Base-by-base conservation (phyloP, 257 asterid genomes). In the Nicotiana knightiana region DNA sequence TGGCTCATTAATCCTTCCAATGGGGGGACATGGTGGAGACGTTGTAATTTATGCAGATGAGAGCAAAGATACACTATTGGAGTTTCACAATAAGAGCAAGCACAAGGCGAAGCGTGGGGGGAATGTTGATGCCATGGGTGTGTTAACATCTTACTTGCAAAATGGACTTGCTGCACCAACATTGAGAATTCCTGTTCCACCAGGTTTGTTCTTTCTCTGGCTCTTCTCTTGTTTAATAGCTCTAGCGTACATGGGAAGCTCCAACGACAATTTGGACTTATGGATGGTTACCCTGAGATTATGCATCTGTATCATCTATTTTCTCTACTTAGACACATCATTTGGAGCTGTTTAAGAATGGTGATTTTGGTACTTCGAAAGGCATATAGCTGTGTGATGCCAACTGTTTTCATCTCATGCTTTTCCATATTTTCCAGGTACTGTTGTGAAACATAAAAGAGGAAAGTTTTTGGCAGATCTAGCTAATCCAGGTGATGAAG, bases 391-490 rank as follows among this genome's bases (percentile, higher is more conserved):
- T 15, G 46, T 75, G 46, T 75, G 63, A 75, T 53, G 63, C 24
- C 39, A 15, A 6, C 8, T 48, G 15, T 48, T 73, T 12, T 48
- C 46, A 73, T 73, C 12, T 73, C 63, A 73, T 67, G 30, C 55
- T 65, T 62, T 82, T 43, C 81, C 4, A 53, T 57, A 24, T 76
- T 81, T 83, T 57, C 67, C 88, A 96, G 99, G 99, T 79, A 96
- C 99, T 28, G 99, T 94, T 83, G 95, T 93, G 63, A 96, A 94
- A 66, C 93, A 85, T 68, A 96, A 96, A 87, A 90, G 95, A 81
- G 99, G 98, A 77, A 94, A 94, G 88, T 87, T 92, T 86, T 81
- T 96, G 87, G 98, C 99, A 82, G 98, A 96, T 89, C 88, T 96
- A 84, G 89, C 97, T 85, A 89, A 85, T 83, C 97, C 90, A 13